These are phyloP conservation scores for Leptosphaerulina australis DNA, from an alignment of 2,329 filamentous ascomycete species.

Conservation along the genomic window DNA sequence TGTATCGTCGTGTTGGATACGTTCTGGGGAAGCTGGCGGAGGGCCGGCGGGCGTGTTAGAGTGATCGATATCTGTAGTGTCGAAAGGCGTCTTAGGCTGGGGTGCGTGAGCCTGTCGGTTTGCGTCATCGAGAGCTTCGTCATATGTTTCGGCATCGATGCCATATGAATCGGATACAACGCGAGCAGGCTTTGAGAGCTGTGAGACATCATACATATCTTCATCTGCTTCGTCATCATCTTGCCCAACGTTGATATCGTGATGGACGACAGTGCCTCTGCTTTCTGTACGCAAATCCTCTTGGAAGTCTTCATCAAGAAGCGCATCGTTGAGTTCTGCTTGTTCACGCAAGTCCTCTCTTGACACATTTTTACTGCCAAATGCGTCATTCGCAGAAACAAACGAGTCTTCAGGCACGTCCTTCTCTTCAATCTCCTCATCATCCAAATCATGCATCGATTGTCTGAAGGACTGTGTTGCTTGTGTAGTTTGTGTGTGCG, in stretches of 20 bases:
- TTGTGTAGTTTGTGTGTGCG: conserved; percentile 42
- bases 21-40: conserved; percentile 33
- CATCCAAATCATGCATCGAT: conserved; percentile 26
- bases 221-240: conserved; percentile 26
- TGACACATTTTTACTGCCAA: conserved; percentile 41
- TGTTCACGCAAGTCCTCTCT: conserved; percentile 33
- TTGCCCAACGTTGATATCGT: conserved; percentile 28
- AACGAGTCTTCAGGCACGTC: conserved; percentile 54
- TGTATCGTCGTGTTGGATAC: conserved; percentile 33
- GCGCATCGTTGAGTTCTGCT: conserved; percentile 35
- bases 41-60: conserved; percentile 31
- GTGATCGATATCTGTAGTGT: conserved; percentile 16
- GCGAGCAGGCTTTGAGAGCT: conserved; percentile 32
- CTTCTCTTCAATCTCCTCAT: conserved; percentile 24
- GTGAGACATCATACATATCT: conserved; percentile 17
- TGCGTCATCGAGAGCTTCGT: conserved; percentile 39
- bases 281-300: conserved; percentile 22
- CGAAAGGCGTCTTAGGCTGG: conserved; percentile 32
- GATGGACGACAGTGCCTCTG: conserved; percentile 36
- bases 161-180: conserved; percentile 40
- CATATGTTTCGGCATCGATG: conserved; percentile 41
- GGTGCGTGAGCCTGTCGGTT: conserved; percentile 28
- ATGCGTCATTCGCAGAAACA: conserved; percentile 55
- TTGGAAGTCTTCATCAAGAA: conserved; percentile 40
- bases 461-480: conserved; percentile 41